phyloP scores from a whole-genome alignment of 2,329 filamentous ascomycete species.

The Fusarium stilboides region DNA sequence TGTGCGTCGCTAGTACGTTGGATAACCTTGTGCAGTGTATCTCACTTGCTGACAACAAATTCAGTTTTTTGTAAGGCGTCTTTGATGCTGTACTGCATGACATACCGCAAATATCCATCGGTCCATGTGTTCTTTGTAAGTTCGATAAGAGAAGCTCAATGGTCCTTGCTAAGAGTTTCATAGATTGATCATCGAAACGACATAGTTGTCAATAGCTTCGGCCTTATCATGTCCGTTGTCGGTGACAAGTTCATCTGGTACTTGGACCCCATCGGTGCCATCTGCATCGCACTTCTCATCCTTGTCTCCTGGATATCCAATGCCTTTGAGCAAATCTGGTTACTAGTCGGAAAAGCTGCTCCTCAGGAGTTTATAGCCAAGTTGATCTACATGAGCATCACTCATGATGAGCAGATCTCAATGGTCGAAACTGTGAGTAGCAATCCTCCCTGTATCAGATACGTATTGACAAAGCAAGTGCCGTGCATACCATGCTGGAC shows the following conservation, averaged over 20 bases:
- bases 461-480: not conserved
- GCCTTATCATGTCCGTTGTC: constrained; percentile 3
- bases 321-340: constrained; percentile 7
- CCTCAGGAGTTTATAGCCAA: constrained; percentile 2
- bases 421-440: constrained; percentile 2
- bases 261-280: not conserved
- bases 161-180: not conserved
- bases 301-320: constrained; percentile 3
- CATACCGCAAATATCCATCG: constrained; percentile 5
- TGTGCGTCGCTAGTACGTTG: not conserved
- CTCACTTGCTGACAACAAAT: not conserved
- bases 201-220: not conserved
- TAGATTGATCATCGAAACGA: constrained; percentile 10
- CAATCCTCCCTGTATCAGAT: fast-evolving
- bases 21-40: fast-evolving
- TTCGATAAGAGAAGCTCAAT: fast-evolving
- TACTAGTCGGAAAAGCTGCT: not conserved
- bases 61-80: not conserved
- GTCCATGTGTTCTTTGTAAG: constrained; percentile 13
- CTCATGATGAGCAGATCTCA: not conserved
- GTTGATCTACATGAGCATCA: constrained; percentile 5
- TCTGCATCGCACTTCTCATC: constrained; percentile 5
- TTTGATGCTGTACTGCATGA: not conserved
- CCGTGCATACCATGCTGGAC: constrained; percentile 1
- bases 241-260: constrained; percentile 7